Evolutionary conservation across 2,329 filamentous ascomycete species (phyloP), one percentile per base, ranked within the genome.

Genomic region (Keithomyces neogunnii): DNA sequence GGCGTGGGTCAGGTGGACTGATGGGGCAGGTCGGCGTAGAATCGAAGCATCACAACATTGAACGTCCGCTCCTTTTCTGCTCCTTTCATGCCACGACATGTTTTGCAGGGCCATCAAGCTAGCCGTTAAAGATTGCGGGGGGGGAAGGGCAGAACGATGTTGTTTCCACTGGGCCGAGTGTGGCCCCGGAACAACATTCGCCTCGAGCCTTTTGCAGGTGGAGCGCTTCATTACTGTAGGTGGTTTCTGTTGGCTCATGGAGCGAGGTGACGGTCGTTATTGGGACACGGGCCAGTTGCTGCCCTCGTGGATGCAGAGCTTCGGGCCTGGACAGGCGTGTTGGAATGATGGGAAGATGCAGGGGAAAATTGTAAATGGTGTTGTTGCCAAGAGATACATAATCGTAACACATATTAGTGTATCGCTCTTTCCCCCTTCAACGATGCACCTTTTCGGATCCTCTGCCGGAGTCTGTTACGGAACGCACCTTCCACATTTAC

Each of bases 21-120:
- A 53, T 53, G 30, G 30, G 51, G 51, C 47, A 53, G 51, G 51
- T 53, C 47, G 47, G 11, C 42, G 36, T 39, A 53, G 51, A 50
- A 50, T 50, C 42, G 11, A 36, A 26, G 26, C 30, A 36, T 31
- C 39, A 31, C 39, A 26, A 40, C 11, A 33, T 31, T 36, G 33
- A 26, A 10, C 7, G 31, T 44, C 26, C 28, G 6, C 40, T 26
- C 30, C 40, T 44, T 29, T 30, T 44, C 40, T 44, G 40, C 40
- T 44, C 40, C 40, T 26, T 29, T 44, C 13, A 6, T 30, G 5
- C 8, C 28, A 10, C 11, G 2, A 9, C 8, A 3, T 44, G 40
- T 4, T 44, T 26, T 26, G 28, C 29, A 44, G 40, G 28, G 26
- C 40, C n/a, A 29, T 44, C 7, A 13, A 30, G 40, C 40, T 44